A percentile compares a stretch with the other conserved stretches of the same genome.
These are phyloP conservation scores for Podila clonocystis DNA, from an alignment of 192 early-diverging fungal species.

Conservation along the genomic window DNA sequence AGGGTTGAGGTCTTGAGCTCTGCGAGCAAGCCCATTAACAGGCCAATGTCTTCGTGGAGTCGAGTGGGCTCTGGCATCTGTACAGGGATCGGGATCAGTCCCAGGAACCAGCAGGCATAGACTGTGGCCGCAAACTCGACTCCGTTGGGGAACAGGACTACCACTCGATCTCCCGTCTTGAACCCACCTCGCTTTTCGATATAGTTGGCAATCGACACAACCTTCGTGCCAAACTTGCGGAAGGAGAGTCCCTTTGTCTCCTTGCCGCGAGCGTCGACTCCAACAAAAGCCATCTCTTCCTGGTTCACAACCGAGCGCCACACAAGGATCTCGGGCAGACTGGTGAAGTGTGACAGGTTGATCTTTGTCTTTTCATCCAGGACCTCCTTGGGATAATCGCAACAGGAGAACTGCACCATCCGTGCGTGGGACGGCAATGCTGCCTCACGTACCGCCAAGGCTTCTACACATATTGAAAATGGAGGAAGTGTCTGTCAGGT, in stretches of 20 bases:
- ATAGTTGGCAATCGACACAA: constrained; percentile 71
- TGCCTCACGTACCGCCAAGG: constrained; percentile 45
- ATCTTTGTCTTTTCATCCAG: constrained; percentile 77
- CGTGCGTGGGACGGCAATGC: constrained; percentile 40
- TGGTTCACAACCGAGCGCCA: constrained; percentile 75
- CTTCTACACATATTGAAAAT: constrained; percentile 10
- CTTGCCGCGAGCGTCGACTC: constrained; percentile 66
- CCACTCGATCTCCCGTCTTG: constrained; percentile 63
- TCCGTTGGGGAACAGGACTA: constrained; percentile 75
- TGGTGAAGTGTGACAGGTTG: constrained; percentile 73
- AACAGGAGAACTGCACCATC: constrained; percentile 75
- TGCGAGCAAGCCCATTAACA: constrained; percentile 65
- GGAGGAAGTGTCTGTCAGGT: not conserved
- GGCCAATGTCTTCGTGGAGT: constrained; percentile 74
- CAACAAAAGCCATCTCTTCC: constrained; percentile 70
- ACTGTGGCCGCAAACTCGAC: constrained; percentile 75
- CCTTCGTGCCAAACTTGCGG: constrained; percentile 72
- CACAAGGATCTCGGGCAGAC: constrained; percentile 76
- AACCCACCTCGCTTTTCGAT: constrained; percentile 69
- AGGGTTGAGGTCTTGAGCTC: constrained; percentile 71
- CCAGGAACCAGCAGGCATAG: constrained; percentile 85
- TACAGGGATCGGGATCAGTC: constrained; percentile 76
- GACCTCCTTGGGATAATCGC: constrained; percentile 68
- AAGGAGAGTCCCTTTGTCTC: constrained; percentile 74
- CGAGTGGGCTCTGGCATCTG: constrained; percentile 71